Base-by-base conservation (phyloP, 2,329 filamentous ascomycete genomes). In the Talaromyces sp. region DNA sequence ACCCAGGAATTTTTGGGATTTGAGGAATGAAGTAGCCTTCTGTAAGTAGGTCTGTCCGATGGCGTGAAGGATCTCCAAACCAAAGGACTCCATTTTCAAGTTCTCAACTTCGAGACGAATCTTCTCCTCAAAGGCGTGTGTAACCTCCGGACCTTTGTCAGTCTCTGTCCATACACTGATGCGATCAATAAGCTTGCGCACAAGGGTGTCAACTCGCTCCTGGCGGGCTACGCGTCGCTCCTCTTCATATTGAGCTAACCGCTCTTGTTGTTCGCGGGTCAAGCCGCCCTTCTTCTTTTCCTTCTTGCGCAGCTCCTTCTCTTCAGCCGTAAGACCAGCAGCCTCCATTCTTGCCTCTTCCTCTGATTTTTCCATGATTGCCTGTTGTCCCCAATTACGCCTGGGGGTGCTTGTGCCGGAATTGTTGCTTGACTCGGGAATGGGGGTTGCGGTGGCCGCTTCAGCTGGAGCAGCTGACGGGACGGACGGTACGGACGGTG, bases 41-140 rank as follows among this genome's bases (percentile, higher is more conserved):
- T 89, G 88, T 33, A 95, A 80, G 78, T 99, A 99, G 3, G 92
- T 96, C 70, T 90, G 85, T 16, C 95, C 95, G 72, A 99, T 96
- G 54, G 95, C 93, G 78, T 98, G 94, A 58, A 97, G 84, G 71
- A 98, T 98, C 71, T 99, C 95, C 49, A 99, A 85, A 60, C 95
- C 95, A 72, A 99, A 99, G 0, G 91, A 96, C 81, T 99, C 95
- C 92, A 99, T 99, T 85, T 98, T 99, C 72, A 99, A 84, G 75
- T 98, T 96, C 82, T 99, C 95, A 31, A 96, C 92, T 80, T 99
- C 95, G 47, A 98, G 87, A 47, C 89, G 87, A 70, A 91, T 97
- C 86, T 99, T 97, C 76, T 94, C 92, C 76, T 93, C 89, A 83
- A 98, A 99, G 0, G 95, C 91, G 65, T 82, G 82, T 39, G 94